phyloP scores from a whole-genome alignment of 768 basidiomycete species.

The Vararia minispora region DNA sequence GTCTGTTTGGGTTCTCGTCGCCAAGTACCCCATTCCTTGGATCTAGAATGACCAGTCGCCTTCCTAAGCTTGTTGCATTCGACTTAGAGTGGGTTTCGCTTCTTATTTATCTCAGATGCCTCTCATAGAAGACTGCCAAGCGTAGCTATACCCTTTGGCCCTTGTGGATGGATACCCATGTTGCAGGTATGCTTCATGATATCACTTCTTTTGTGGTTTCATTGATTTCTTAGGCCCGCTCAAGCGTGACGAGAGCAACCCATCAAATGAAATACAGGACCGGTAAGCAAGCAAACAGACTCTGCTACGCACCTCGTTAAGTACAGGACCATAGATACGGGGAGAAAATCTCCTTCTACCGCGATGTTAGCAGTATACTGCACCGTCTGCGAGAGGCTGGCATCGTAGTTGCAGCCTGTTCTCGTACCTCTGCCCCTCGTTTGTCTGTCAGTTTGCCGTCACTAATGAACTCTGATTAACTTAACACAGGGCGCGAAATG shows the following conservation, averaged over 20 bases:
- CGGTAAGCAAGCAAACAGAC: constrained; percentile 19
- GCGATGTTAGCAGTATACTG: constrained; percentile 65
- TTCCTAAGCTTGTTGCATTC: constrained; percentile 65
- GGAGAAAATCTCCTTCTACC: constrained; percentile 56
- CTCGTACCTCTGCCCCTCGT: constrained; percentile 55
- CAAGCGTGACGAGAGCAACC: constrained; percentile 32
- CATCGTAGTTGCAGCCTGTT: constrained; percentile 59
- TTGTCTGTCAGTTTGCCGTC: constrained; percentile 36
- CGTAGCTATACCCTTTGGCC: constrained; percentile 77
- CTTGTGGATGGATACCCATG: constrained; percentile 78
- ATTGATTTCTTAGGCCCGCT: constrained; percentile 34
- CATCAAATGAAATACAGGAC: constrained; percentile 40
- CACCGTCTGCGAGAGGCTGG: constrained; percentile 38
- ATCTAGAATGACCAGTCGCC: constrained; percentile 22
- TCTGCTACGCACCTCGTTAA: background rate
- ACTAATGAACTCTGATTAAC: background rate
- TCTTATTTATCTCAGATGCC: constrained; percentile 5
- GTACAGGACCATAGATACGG: constrained; percentile 29
- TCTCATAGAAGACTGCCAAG: background rate
- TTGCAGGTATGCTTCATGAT: constrained; percentile 31
- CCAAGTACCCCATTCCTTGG: no score
- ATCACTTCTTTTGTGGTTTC: background rate
- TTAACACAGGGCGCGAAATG: constrained; percentile 54
- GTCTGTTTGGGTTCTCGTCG: no score
- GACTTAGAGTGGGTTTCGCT: constrained; percentile 57